Percentiles rank a stretch among this genome's conserved stretches.
These are phyloP conservation scores for Leccinum incarnatum DNA, from an alignment of 768 basidiomycete species.

Conservation along the genomic window DNA sequence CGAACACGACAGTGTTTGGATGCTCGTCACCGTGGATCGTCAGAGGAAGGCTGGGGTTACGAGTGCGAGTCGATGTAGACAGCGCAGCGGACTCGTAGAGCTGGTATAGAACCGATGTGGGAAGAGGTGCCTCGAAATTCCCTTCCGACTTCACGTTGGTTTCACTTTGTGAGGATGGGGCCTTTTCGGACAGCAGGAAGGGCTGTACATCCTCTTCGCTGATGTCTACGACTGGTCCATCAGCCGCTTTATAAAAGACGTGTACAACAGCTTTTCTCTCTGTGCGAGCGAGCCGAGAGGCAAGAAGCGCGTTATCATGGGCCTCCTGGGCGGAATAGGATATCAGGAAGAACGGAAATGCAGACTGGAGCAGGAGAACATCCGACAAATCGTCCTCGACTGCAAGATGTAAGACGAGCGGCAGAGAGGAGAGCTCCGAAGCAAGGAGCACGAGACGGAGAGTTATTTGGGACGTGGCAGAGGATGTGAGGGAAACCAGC, in stretches of 20 bases:
- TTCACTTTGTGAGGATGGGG: slow-evolving; percentile 27
- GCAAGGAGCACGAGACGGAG: slow-evolving; percentile 66
- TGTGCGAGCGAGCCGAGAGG: slow-evolving; percentile 70
- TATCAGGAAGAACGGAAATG: slow-evolving; percentile 78
- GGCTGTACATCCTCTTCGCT: slow-evolving; percentile 56
- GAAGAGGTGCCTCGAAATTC: slow-evolving; percentile 7
- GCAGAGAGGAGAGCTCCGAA: slow-evolving; percentile 59
- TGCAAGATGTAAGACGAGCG: slow-evolving; percentile 73
- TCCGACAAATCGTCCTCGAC: slow-evolving; percentile 67
- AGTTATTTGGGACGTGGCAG: slow-evolving; percentile 48
- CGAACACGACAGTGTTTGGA: slow-evolving; percentile 67
- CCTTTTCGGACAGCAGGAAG: slow-evolving; percentile 54
- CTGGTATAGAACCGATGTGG: slow-evolving; percentile 38
- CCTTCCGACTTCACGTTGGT: slow-evolving; percentile 20
- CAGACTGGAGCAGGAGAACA: slow-evolving; percentile 72
- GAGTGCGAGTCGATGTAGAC: slow-evolving; percentile 59
- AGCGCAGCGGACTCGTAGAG: slow-evolving; percentile 68
- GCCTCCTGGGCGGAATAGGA: slow-evolving; percentile 77
- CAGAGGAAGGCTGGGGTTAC: slow-evolving; percentile 60
- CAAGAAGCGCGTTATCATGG: slow-evolving; percentile 87
- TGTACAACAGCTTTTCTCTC: slow-evolving; percentile 82
- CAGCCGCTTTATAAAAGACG: slow-evolving; percentile 57
- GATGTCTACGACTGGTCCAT: slow-evolving; percentile 47
- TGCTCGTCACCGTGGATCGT: slow-evolving; percentile 48
- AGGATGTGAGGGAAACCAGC: slow-evolving; percentile 61